Conservation (phyloP, 495 filamentous ascomycete species). For the Chaetomium fimeti region DNA sequence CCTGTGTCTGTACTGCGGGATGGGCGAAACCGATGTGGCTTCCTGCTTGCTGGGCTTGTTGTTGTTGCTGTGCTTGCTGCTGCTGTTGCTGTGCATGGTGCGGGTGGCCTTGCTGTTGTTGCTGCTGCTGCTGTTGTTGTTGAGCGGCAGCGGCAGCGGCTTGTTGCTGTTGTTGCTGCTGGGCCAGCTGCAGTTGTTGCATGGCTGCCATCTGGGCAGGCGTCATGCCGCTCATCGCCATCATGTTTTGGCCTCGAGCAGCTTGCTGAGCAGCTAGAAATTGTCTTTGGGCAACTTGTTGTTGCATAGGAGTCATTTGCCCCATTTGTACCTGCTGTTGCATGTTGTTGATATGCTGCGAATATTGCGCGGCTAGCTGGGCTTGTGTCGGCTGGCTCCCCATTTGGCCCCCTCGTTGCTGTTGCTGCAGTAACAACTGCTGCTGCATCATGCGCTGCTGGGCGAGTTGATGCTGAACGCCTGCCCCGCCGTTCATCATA, state of each 20-base stretch:
- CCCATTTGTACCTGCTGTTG: slow-evolving; percentile 35
- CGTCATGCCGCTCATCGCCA: slow-evolving; percentile 38
- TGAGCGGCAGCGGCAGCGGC: slow-evolving; percentile 39
- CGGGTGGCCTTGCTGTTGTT: slow-evolving; percentile 35
- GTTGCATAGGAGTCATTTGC: slow-evolving; percentile 24
- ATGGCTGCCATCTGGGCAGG: slow-evolving; percentile 41
- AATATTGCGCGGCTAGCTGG: slow-evolving; percentile 37
- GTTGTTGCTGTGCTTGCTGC: slow-evolving; percentile 40
- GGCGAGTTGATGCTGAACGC: slow-evolving; percentile 33
- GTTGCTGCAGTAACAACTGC: slow-evolving; percentile 39
- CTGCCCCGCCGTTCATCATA: slow-evolving; percentile 36
- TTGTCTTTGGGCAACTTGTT: slow-evolving; percentile 45
- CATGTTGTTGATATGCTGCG: slow-evolving; percentile 35
- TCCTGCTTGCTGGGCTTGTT: slow-evolving; percentile 41
- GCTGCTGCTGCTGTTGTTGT: slow-evolving; percentile 34
- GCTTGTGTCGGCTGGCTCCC: slow-evolving; percentile 23
- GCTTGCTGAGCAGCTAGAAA: slow-evolving; percentile 26
- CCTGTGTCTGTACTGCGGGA: slow-evolving; percentile 25
- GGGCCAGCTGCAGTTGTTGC: slow-evolving; percentile 41
- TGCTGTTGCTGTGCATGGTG: slow-evolving; percentile 39
- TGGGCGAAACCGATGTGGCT: slow-evolving; percentile 38
- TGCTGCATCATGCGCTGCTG: slow-evolving; percentile 35
- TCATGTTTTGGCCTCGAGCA: slow-evolving; percentile 36
- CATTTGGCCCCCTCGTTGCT: slow-evolving; percentile 37
- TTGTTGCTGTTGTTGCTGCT: slow-evolving; percentile 39